Evolutionary conservation across 345 rosid genomes (phyloP).

Genomic region (Pseudoturritis turrita): DNA sequence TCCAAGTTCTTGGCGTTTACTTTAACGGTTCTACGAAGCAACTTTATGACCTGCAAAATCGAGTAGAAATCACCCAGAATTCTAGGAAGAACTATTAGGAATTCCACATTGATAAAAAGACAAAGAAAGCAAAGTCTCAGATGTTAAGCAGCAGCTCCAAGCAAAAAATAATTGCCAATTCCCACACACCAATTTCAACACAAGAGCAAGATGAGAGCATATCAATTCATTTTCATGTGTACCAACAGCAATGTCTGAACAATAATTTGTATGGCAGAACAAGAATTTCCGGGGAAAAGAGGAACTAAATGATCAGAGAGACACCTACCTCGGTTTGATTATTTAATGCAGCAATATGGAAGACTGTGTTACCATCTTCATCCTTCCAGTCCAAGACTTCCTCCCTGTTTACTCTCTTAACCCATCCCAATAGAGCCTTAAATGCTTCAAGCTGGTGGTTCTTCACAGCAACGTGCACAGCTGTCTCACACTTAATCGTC

Average conservation of each 20-base stretch:
- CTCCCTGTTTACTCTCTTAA: constrained; percentile 11
- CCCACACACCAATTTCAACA: no score
- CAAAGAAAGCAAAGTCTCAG: not conserved
- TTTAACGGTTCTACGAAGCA: constrained; percentile 1
- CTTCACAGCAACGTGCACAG: constrained; percentile 29
- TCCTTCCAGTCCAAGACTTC: no score
- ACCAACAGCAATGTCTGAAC: no score
- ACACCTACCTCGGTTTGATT: constrained; percentile 26
- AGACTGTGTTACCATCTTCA: no score
- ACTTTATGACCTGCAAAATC: constrained; percentile 20
- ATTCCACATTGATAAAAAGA: no score
- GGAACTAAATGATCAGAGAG: not conserved
- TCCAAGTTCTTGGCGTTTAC: constrained; percentile 26
- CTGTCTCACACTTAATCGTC: constrained; percentile 29
- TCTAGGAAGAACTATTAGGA: not conserved
- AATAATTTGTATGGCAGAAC: no score
- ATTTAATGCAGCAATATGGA: constrained; percentile 23
- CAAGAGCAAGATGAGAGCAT: no score
- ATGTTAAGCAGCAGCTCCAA: not conserved
- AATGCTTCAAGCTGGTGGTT: not conserved
- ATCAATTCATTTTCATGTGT: no score
- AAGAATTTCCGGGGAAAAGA: no score
- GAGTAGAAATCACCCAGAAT: not conserved
- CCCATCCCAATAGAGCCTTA: constrained; percentile 32
- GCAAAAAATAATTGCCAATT: not conserved